Percentiles rank a stretch among this genome's conserved stretches.
Conservation (phyloP, 257 asterid genomes). For the Striga asiatica region DNA sequence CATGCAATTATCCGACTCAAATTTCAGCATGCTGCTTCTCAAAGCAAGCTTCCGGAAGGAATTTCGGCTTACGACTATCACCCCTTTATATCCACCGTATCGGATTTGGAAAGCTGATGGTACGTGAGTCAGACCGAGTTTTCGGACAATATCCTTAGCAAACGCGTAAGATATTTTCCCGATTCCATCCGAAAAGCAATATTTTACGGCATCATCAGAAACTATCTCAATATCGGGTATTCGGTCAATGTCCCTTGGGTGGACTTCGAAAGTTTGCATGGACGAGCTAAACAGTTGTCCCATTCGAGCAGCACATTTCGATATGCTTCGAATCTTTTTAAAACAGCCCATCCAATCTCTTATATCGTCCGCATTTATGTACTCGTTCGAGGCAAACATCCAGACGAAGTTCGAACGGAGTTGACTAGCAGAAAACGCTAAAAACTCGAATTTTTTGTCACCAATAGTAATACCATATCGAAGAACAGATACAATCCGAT, state of each 20-base stretch:
- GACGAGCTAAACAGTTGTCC: conserved; percentile 91
- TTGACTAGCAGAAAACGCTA: conserved; percentile 94
- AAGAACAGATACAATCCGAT: conserved; percentile 55
- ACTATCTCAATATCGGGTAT: conserved; percentile 65
- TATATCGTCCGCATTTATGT: conserved; percentile 53
- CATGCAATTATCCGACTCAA: conserved; percentile 73
- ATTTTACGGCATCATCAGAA: conserved; percentile 55
- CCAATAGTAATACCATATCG: conserved; percentile 70
- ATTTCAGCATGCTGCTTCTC: conserved; percentile 73
- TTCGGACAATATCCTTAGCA: conserved; percentile 44
- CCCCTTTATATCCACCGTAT: conserved; percentile 95
- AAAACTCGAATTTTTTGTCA: conserved; percentile 54
- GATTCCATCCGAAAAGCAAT: conserved; percentile 92
- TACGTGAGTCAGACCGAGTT: conserved; percentile 41
- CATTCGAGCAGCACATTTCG: conserved; percentile 96
- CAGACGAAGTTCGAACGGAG: conserved; percentile 78
- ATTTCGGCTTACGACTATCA: conserved; percentile 52
- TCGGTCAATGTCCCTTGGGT: conserved; percentile 34
- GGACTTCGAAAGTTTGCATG: conserved; percentile 51
- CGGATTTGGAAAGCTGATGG: conserved; percentile 96
- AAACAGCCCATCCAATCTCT: conserved; percentile 97
- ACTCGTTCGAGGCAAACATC: conserved; percentile 93
- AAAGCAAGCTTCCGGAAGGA: conserved; percentile 62
- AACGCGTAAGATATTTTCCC: conserved; percentile 66
- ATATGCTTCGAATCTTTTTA: conserved; percentile 56